phyloP scores from a whole-genome alignment of 2,329 filamentous ascomycete genomes.

The Ophiostoma pallidulum region DNA sequence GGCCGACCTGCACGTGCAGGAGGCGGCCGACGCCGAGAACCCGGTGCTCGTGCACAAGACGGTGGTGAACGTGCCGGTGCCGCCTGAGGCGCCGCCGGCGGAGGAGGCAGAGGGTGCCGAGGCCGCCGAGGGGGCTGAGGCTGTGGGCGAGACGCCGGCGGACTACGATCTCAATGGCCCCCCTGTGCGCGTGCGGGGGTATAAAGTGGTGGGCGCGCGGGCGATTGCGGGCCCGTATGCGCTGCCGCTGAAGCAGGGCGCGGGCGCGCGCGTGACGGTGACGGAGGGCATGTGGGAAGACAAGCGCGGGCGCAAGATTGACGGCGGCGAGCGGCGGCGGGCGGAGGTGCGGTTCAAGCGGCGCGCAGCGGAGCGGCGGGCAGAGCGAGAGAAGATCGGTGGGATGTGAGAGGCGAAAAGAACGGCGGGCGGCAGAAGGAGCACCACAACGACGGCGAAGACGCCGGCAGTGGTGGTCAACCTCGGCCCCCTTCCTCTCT shows the following conservation, averaged over 20 bases:
- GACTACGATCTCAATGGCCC: background rate
- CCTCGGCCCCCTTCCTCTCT: too few species aligned
- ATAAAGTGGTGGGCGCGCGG: slow-evolving; percentile 58
- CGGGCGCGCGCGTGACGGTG: slow-evolving; percentile 56
- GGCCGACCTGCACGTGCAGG: slow-evolving; percentile 41
- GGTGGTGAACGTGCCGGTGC: slow-evolving; percentile 44
- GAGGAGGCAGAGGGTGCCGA: background rate
- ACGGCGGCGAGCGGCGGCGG: slow-evolving; percentile 86
- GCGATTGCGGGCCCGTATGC: slow-evolving; percentile 69
- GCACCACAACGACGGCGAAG: too few species aligned
- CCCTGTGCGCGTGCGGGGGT: slow-evolving; percentile 46
- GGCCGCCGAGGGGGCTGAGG: slow-evolving; percentile 22
- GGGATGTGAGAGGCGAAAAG: too few species aligned
- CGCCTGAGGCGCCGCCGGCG: background rate
- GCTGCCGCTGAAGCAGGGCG: slow-evolving; percentile 54
- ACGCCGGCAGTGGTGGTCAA: too few species aligned
- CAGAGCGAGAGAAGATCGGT: slow-evolving; percentile 34
- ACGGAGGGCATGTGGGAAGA: slow-evolving; percentile 92
- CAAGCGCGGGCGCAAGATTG: slow-evolving; percentile 78
- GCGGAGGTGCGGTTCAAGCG: slow-evolving; percentile 83
- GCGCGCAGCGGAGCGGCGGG: slow-evolving; percentile 68
- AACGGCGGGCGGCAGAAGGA: too few species aligned
- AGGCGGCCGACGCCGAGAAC: slow-evolving; percentile 26
- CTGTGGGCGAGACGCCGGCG: background rate
- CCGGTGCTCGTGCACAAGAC: slow-evolving; percentile 37